Base-by-base conservation (phyloP, 2,329 filamentous ascomycete species). In the Aspergillus sergii region DNA sequence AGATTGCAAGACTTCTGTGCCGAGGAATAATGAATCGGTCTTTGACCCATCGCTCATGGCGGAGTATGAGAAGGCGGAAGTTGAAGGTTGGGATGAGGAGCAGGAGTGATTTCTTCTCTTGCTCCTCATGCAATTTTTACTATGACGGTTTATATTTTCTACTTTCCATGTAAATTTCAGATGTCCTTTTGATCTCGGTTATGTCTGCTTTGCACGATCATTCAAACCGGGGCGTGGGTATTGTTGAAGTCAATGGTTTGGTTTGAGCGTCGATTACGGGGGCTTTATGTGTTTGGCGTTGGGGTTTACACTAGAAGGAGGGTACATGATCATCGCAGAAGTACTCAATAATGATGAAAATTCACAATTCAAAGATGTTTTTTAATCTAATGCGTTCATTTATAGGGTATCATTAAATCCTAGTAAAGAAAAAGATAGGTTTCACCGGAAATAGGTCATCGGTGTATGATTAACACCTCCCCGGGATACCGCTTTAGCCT, bases 1-100 rank as follows among this genome's bases (percentile, higher is more conserved):
- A 65, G 91, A 91, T 71, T 92, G 94, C 70, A 90, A 88, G 70
- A 85, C 93, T 41, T 87, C 86, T 60, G 89, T 97, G 48, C 93
- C 93, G 19, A 82, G 88, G 1, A 79, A 76, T 26, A 81, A 83
- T 1, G 90, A 95, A 63, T 86, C 88, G 1, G 90, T 97, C 61
- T 97, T 96, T 78, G 89, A 89, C 67, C 81, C 88, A 3, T 85
- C 84, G 6, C 83, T 86, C 63, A 94, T 97, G 92, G 85, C 85
- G 19, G 85, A 89, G 65, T 84, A 91, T 60, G 85, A 94, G 71
- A 90, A 90, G 80, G 85, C 83, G 62, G 93, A 96, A 79, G 86
- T 90, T 74, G 91, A 95, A 75, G 86, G 88, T 39, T 94, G 91
- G 90, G 92, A 92, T 69, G 91, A 91, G 70, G 92, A 92, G 69